Percentiles rank a stretch among this genome's conserved stretches.
These are phyloP conservation scores for Amylostereum chailletii DNA, from an alignment of 1,284 basidiomycete genomes.

Conservation along the genomic window DNA sequence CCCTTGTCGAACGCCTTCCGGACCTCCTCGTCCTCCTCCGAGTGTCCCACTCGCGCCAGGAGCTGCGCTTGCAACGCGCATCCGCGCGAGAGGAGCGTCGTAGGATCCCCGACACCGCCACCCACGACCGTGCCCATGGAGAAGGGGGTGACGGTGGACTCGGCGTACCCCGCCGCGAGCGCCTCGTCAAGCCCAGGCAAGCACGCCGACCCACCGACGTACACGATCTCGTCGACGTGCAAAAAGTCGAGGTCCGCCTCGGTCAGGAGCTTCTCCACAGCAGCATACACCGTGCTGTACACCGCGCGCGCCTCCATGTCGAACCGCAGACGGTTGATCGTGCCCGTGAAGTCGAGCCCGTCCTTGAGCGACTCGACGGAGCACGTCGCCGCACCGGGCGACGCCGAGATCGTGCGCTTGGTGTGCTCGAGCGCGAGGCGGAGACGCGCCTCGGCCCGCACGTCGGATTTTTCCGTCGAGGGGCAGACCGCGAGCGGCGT, in stretches of 20 bases:
- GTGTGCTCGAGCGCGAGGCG: conserved; percentile 91
- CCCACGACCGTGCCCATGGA: conserved; percentile 56
- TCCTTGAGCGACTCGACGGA: conserved; percentile 93
- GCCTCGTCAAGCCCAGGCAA: conserved; percentile 81
- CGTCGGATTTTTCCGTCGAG: conserved; percentile 50
- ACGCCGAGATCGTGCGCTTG: conserved; percentile 89
- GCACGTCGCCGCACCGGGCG: conserved; percentile 82
- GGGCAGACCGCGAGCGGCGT: conserved; percentile 61
- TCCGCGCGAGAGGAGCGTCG: conserved; percentile 84
- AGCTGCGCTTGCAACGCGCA: conserved; percentile 82
- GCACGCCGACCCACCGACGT: conserved; percentile 84
- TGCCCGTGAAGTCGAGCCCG: conserved; percentile 85
- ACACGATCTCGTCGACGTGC: conserved; percentile 86
- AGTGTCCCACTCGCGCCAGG: conserved; percentile 39
- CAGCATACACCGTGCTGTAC: conserved; percentile 63
- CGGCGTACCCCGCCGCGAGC: conserved; percentile 62
- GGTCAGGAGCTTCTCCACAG: conserved; percentile 56
- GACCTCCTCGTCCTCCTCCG: conserved; percentile 44
- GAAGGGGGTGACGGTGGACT: conserved; percentile 60
- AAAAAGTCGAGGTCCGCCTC: conserved; percentile 63
- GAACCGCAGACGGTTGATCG: conserved; percentile 92
- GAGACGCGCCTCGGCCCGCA: conserved; percentile 90
- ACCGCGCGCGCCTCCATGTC: conserved; percentile 77
- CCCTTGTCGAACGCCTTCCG: conserved; percentile 42
- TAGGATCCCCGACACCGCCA: conserved; percentile 74